Base-by-base conservation (phyloP, 2,329 filamentous ascomycete species). In the Microcera coccophila region DNA sequence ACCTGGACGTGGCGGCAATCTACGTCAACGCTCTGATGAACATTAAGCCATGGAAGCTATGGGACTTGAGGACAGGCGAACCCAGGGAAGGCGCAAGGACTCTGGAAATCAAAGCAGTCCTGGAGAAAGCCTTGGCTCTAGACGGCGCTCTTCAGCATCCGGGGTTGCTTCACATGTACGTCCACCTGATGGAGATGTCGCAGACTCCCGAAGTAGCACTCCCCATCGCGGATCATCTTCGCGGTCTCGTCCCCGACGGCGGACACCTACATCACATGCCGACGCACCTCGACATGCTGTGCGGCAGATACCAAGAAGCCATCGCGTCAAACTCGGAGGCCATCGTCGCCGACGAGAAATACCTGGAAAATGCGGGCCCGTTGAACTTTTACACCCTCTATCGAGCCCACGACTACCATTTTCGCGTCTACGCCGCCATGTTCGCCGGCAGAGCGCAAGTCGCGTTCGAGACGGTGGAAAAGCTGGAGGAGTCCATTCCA, bases 121-220 rank as follows among this genome's bases (percentile, higher is more conserved):
- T 68, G 3, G 49, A 65, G 7, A 46, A 61, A 3, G 81, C 79
- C 0, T 63, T 90, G 22, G 66, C 71, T 2, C 48, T 55, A 5
- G 44, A 53, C 1, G 55, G 52, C 5, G 62, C 45, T 5, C 26
- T 43, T n/a, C 60, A 76, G 87, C 87, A 93, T 55, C 84, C 85
- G 0, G 86, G 85, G 0, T 61, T 90, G 1, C 68, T 89, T 4
- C 85, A 90, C 60, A 65, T 89, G 20, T 89, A 90, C 60, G 86
- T 87, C 39, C 85, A 89, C 54, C 73, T 87, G 2, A 85, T 88
- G 76, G 85, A 90, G 57, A 88, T 88, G 84, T 87, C 84, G 0
- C 66, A 70, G 0, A 73, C 69, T 0, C 85, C 85, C 0, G 85
- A 87, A 59, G 59, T 65, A 2, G 85, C 81, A 1, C 61, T 87